Conservation (phyloP, 2,329 filamentous ascomycete genomes). For the Stromatinia cepivora region DNA sequence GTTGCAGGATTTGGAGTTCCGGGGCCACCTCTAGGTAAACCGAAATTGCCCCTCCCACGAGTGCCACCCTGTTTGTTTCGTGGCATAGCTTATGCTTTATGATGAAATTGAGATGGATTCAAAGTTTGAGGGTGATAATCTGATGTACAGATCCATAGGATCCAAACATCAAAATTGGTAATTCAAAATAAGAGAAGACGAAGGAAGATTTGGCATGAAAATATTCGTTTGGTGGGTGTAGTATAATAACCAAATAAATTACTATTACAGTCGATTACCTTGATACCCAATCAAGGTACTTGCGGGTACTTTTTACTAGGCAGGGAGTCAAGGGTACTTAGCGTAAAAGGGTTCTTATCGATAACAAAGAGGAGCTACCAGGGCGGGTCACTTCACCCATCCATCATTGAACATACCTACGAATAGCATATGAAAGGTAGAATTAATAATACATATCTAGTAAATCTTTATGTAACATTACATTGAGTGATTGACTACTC, state of each 20-base stretch:
- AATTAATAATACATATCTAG: background rate
- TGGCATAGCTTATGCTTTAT: constrained; percentile 28
- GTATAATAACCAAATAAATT: background rate
- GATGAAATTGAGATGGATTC: background rate
- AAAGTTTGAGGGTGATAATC: too few relatives aligned
- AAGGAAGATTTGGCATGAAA: constrained; percentile 1
- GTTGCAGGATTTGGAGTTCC: constrained; percentile 22
- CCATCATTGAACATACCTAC: too few relatives aligned
- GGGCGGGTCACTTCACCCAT: too few relatives aligned
- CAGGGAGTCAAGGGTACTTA: too few relatives aligned
- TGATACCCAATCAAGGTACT: background rate
- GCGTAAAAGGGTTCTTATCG: constrained; percentile 1
- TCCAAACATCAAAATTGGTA: background rate
- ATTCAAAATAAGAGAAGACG: background rate
- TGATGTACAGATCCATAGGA: background rate
- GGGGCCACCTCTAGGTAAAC: constrained; percentile 23
- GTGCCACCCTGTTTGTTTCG: constrained; percentile 27
- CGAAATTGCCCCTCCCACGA: constrained; percentile 27
- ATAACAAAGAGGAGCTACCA: background rate
- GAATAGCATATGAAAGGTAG: background rate
- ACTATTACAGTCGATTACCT: too few relatives aligned
- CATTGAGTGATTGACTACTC: background rate
- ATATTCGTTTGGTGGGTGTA: background rate
- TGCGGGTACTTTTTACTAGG: background rate
- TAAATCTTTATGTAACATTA: background rate